Evolutionary conservation across 129 eudicot genomes (phyloP).

Genomic region (Logfia minima): DNA sequence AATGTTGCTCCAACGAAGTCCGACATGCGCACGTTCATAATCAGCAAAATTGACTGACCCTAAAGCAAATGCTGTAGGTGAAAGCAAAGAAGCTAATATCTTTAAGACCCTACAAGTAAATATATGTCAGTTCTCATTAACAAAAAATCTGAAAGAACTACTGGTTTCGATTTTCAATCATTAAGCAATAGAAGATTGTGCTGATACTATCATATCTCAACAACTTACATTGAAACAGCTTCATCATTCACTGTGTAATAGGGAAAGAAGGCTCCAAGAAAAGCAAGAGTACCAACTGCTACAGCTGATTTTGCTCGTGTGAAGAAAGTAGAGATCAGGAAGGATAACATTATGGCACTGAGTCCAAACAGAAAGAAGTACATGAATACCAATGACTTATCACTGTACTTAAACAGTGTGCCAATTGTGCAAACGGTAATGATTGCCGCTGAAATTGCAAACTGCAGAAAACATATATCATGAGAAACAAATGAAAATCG

Average conservation of each 20-base stretch:
- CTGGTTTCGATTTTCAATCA: background rate
- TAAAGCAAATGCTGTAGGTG: constrained; percentile 98
- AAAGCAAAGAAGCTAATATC: constrained; percentile 86
- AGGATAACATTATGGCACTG: constrained; percentile 87
- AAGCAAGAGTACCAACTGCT: constrained; percentile 97
- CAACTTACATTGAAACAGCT: constrained; percentile 72
- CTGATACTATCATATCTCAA: constrained; percentile 10
- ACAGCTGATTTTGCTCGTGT: constrained; percentile 98
- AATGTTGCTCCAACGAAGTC: constrained; percentile 97
- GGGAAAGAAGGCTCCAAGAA: constrained; percentile 96
- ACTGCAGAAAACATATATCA: constrained; percentile 52
- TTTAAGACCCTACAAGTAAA: constrained; percentile 64
- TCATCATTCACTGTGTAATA: constrained; percentile 90
- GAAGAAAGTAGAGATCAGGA: constrained; percentile 88
- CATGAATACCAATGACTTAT: constrained; percentile 84
- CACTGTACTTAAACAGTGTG: constrained; percentile 92
- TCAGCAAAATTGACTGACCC: constrained; percentile 99
- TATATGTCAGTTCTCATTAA: constrained; percentile 16
- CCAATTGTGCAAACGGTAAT: constrained; percentile 86
- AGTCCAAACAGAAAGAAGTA: constrained; percentile 96
- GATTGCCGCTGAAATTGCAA: constrained; percentile 81
- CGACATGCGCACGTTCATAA: constrained; percentile 98
- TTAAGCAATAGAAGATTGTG: background rate
- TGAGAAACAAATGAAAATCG: constrained; percentile 16
- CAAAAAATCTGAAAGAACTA: constrained; percentile 15